Evolutionary conservation across 768 basidiomycete species (phyloP).

Genomic region (Erythrobasidium yunnanense): DNA sequence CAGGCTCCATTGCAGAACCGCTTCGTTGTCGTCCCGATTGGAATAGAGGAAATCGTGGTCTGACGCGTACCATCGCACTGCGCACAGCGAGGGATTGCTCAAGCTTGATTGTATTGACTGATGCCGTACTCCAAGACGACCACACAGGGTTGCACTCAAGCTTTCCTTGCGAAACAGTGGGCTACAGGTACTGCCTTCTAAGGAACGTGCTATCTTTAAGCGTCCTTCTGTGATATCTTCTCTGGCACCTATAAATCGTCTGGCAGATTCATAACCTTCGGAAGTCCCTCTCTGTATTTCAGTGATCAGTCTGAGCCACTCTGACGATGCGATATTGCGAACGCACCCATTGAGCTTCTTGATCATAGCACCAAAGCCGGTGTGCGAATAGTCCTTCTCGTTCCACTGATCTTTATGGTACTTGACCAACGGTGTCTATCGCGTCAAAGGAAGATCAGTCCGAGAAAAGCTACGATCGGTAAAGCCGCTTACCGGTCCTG

Average conservation of each 20-base stretch:
- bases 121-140: too few species aligned
- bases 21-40: background rate
- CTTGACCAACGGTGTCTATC: background rate
- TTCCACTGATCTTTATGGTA: slow-evolving; percentile 26
- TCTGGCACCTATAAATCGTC: background rate
- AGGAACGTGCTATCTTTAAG: too few species aligned
- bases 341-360: slow-evolving; percentile 15
- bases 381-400: slow-evolving; percentile 22
- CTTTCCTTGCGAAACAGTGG: too few species aligned
- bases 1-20: background rate
- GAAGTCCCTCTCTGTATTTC: slow-evolving; percentile 2
- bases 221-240: too few species aligned
- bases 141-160: too few species aligned
- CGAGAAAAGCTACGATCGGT: background rate
- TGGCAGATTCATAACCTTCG: slow-evolving; percentile 10
- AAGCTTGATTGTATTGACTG: too few species aligned
- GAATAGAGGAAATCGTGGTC: too few species aligned
- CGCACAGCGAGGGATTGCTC: too few species aligned
- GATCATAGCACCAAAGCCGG: slow-evolving; percentile 9
- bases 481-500: background rate
- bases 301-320: background rate
- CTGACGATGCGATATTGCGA: background rate
- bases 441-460: background rate
- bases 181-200: too few species aligned
- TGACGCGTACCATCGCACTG: too few species aligned